Base-by-base conservation (phyloP, 2,329 filamentous ascomycete species). In the Pseudogymnoascus sp. region DNA sequence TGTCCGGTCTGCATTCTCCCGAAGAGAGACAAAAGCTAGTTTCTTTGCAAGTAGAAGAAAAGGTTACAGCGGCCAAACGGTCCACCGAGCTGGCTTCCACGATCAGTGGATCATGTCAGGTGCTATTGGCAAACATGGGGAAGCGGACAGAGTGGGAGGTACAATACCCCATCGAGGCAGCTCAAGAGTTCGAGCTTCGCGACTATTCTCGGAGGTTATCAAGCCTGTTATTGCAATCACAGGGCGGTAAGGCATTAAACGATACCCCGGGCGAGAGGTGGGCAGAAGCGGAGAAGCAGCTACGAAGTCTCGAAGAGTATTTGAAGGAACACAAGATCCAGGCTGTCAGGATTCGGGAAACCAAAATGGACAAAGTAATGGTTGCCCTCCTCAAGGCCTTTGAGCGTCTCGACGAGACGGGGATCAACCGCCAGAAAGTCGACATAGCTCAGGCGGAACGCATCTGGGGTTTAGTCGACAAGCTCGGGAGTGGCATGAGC, bases 281-380 rank as follows among this genome's bases (percentile, higher is more conserved):
- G 60, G 45, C 35, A 9, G 39, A 62, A 55, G 60, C 60, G n/a
- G 60, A 62, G 60, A 36, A 35, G n/a, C 45, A 55, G 33, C 35
- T 62, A 23, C 41, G 16, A n/a, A 62, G 60, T 25, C 45, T 62
- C n/a, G 60, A 62, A n/a, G 16, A 22, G 3, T 62, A 62, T n/a
- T n/a, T 62, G 16, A 52, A 52, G 16, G 60, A 62, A 35, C 60
- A 62, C 33, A 49, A 55, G 39, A 58, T 62, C 35, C 39, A 62
- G 16, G 60, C 60, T 16, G 42, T n/a, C 9, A 49, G 58, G 7
- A 41, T 60, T 19, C 33, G 36, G n/a, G 58, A 36, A 39, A 60
- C 36, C n/a, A 60, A 60, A n/a, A 38, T 58, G 28, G 60, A 62
- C 7, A 45, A 35, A 55, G 25, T 62, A 36, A 33, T 58, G 41